Base-by-base conservation (phyloP, 345 rosid species). In the Salix exigua region DNA sequence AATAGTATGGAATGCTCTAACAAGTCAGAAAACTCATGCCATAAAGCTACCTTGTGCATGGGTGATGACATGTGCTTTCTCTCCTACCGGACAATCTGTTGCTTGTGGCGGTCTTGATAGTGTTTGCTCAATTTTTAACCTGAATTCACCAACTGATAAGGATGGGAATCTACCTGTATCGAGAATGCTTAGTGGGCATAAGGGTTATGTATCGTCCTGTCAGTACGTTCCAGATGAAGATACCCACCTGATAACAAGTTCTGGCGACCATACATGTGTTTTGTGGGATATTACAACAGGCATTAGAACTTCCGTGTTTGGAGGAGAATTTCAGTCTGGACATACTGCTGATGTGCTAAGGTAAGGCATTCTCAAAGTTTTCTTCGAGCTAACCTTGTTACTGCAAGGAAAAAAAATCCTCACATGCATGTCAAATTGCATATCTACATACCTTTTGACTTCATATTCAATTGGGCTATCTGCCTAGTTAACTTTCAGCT, bases 51-150 rank as follows among this genome's bases (percentile, higher is more conserved):
- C 97, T 68, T 94, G 97, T 80, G 96, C 98, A 2, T 92, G 97
- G 97, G 97, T 96, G 79, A 96, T 92, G 99, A 89, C 99, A 13
- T 94, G 99, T 82, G 99, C 97, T 51, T 96, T 96, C 85, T 93
- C 97, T 66, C 97, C 99, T 1, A 87, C 87, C 50, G 94, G 98
- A 77, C 99, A 94, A 72, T 88, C 94, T 3, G 98, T 96, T 82
- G 97, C 99, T 38, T 91, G 97, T 79, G 99, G 99, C 58, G 99
- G 99, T 76, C 95, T 94, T 72, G 99, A 96, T 76, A 92, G 96
- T 71, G 88, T 87, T 26, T 94, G 98, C 83, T 91, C 99, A 63
- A 94, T 96, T 81, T 92, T 96, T 82, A 94, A 90, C 85, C 89
- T 96, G 67, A 96, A 89, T 86, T 88, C 97, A 7, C 86, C 91